A percentile compares a stretch with the other conserved stretches of the same genome.
These are phyloP conservation scores for Aquilaria agallochum DNA, from an alignment of 441 rosid species.

Conservation along the genomic window DNA sequence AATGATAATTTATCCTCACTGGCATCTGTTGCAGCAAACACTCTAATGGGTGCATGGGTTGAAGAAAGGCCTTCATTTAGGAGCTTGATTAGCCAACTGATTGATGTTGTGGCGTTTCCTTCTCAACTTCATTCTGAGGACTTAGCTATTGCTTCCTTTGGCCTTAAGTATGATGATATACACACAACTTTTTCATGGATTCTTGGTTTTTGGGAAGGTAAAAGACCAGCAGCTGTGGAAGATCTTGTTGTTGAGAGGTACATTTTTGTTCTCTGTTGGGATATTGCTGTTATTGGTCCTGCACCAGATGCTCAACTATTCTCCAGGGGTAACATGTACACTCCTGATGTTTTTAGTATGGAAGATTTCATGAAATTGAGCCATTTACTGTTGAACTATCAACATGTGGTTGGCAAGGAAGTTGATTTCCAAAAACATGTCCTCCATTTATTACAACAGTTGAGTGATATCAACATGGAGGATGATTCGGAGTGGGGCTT, in stretches of 20 bases:
- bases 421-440: slow-evolving; percentile 41
- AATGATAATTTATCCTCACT: slow-evolving; percentile 74
- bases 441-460: slow-evolving; percentile 44
- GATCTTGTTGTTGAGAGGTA: slow-evolving; percentile 96
- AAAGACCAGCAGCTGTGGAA: slow-evolving; percentile 64
- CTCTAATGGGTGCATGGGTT: slow-evolving; percentile 45
- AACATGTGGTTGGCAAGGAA: slow-evolving; percentile 40
- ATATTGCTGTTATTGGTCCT: slow-evolving; percentile 47
- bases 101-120: slow-evolving; percentile 67
- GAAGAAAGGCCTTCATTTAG: slow-evolving; percentile 60
- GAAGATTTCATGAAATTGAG: slow-evolving; percentile 57
- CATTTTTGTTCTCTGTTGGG: slow-evolving; percentile 83
- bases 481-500: slow-evolving; percentile 77
- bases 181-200: slow-evolving; percentile 56
- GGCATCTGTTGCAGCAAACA: slow-evolving; percentile 56
- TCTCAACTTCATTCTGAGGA: slow-evolving; percentile 58
- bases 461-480: slow-evolving; percentile 40
- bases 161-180: slow-evolving; percentile 57
- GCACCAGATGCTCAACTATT: slow-evolving; percentile 38
- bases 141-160: slow-evolving; percentile 41
- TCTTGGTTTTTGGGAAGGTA: slow-evolving; percentile 85
- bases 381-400: slow-evolving; percentile 46
- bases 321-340: slow-evolving; percentile 34
- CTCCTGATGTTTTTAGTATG: slow-evolving; percentile 49
- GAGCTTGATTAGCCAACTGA: slow-evolving; percentile 66